phyloP scores from a whole-genome alignment of 106 monocot genomes.

The Dendrobium huoshanense region DNA sequence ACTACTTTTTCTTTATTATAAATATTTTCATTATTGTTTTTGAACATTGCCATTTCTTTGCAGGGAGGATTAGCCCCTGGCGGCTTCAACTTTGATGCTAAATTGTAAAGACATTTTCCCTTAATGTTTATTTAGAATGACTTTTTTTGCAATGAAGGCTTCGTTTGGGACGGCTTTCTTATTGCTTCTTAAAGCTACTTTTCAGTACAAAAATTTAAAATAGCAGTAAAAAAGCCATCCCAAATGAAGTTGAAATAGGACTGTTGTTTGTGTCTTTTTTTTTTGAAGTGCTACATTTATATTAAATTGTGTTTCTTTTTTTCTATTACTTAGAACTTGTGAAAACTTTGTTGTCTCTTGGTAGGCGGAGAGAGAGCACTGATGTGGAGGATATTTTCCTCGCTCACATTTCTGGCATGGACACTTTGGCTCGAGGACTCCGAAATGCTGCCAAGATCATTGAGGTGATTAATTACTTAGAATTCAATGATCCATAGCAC shows the following conservation, averaged over 20 bases:
- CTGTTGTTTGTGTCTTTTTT: not conserved
- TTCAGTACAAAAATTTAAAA: too few relatives aligned
- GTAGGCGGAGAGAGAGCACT: conserved; percentile 91
- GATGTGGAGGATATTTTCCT: conserved; percentile 93
- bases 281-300: not conserved
- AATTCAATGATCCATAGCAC: not conserved
- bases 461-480: conserved; percentile 40
- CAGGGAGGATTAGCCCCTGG: conserved; percentile 97
- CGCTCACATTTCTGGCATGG: conserved; percentile 96
- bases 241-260: not conserved
- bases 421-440: conserved; percentile 96
- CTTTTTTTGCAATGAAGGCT: not conserved
- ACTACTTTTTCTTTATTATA: not conserved
- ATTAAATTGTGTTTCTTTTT: not conserved
- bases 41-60: conserved; percentile 1
- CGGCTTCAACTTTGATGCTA: conserved; percentile 98
- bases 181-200: too few relatives aligned
- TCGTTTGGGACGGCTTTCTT: too few relatives aligned
- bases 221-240: too few relatives aligned
- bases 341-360: not conserved
- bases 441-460: conserved; percentile 81
- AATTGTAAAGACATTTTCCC: conserved; percentile 45
- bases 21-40: not conserved
- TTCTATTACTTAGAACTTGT: not conserved
- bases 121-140: not conserved